Conservation (phyloP, 768 basidiomycete genomes). For the Tephrocybe rancida region DNA sequence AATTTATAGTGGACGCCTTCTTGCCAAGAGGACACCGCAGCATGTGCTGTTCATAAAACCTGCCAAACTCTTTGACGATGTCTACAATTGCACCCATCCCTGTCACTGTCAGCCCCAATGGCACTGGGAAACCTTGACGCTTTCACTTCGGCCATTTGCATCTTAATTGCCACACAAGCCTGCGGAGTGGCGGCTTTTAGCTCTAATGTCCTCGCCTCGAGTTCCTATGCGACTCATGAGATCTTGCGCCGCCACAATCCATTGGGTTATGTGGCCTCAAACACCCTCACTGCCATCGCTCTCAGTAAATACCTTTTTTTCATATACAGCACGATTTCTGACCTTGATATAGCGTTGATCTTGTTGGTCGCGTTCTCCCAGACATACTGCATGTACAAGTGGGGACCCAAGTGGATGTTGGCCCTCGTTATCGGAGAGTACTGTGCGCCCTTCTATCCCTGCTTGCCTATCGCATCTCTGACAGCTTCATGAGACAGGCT, state of each 20-base stretch:
- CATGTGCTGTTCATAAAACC: neutral
- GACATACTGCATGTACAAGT: conserved; percentile 40
- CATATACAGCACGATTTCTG: neutral
- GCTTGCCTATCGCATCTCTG: neutral
- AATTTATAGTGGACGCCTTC: no score
- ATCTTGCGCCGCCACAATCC: conserved; percentile 33
- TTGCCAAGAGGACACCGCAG: no score
- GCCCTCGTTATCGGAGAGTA: conserved; percentile 60
- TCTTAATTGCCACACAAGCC: neutral
- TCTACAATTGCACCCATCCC: neutral
- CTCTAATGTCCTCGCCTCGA: neutral
- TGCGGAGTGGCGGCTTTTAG: neutral
- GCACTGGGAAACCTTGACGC: neutral
- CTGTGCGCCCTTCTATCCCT: conserved; percentile 36
- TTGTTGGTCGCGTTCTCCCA: conserved; percentile 44
- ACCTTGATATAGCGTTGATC: conserved; percentile 32
- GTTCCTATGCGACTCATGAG: neutral
- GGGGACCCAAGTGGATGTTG: conserved; percentile 59
- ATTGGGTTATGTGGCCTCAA: conserved; percentile 55
- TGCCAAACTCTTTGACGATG: neutral
- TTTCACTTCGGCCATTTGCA: neutral
- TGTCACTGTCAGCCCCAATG: no score
- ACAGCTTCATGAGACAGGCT: conserved; percentile 35
- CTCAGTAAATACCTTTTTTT: conserved; percentile 20
- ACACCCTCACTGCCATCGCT: conserved; percentile 48